Evolutionary conservation across 352 stramenopile genomes (phyloP), one percentile per base, ranked within the genome.

Genomic region (Pythium aphanidermatum): DNA sequence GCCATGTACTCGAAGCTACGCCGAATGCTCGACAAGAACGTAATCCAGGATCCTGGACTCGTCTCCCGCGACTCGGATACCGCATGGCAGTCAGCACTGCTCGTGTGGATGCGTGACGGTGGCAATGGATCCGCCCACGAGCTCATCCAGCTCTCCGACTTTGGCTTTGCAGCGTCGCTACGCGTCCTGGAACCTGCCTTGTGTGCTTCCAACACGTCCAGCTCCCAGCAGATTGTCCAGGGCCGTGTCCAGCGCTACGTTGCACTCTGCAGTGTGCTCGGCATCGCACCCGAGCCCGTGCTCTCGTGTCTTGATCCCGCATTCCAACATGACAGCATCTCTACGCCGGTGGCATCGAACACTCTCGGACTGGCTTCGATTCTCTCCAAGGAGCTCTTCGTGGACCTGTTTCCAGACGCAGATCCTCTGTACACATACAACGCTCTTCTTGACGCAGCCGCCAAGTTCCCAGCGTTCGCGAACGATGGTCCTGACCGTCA

Each of bases 351-450:
- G 41, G 41, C 24, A 47, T 27, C 14, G 40, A 27, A 21, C n/a
- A n/a, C n/a, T n/a, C n/a, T n/a, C n/a, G 50, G 50, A 39, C 31
- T 59, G n/a, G 51, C 26, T 5, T 8, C n/a, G 1, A 47, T 54
- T 12, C 19, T 59, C 16, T 40, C 51, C 31, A 59, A 53, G 34
- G 33, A 51, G 8, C 23, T 55, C 9, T 61, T 56, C 33, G 11
- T 43, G 13, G 25, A 55, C 20, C 30, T 55, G 10, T 61, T 57
- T 30, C 53, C 53, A n/a, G 25, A 56, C 19, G 53, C 53, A 13
- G 25, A 48, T 30, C 45, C 53, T 9, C 13, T 61, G 17, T 61
- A 61, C 53, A 52, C 24, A 10, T 61, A 56, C 38, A 35, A 55
- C 30, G 23, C 44, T 5, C 10, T 61, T 3, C 3, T 44, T 12